These are phyloP conservation scores for Tricholoma saponaceum DNA, from an alignment of 768 basidiomycete species.

Conservation along the genomic window DNA sequence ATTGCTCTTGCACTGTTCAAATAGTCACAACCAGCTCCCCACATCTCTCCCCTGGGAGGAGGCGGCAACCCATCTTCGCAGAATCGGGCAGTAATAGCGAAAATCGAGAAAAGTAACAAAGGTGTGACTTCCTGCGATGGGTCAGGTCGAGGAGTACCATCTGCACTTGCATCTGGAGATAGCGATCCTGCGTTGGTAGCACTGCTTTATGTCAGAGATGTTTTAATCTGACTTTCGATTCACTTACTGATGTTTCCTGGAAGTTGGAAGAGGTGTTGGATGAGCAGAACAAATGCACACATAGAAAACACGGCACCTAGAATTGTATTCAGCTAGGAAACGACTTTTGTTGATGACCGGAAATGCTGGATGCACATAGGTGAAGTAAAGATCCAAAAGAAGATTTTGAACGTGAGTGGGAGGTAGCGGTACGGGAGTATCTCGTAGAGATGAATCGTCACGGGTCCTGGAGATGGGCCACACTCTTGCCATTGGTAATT, in stretches of 20 bases:
- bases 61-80: conserved; percentile 44
- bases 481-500: conserved; percentile 68
- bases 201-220: not conserved
- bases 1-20: conserved; percentile 58
- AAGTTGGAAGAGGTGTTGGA: not conserved
- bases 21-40: conserved; percentile 66
- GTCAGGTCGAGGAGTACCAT: conserved; percentile 40
- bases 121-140: conserved; percentile 62
- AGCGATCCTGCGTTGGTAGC: conserved; percentile 14
- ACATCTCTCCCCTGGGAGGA: conserved; percentile 53
- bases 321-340: conserved; percentile 62
- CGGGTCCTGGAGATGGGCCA: conserved; percentile 60
- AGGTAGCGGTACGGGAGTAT: conserved; percentile 50
- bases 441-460: conserved; percentile 38
- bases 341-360: conserved; percentile 74
- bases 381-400: conserved; percentile 74
- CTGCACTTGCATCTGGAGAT: conserved; percentile 24
- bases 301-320: conserved; percentile 34
- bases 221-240: not conserved
- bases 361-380: conserved; percentile 78
- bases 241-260: conserved; percentile 17
- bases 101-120: conserved; percentile 74
- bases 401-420: conserved; percentile 58
- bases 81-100: conserved; percentile 77
- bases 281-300: not conserved